A percentile compares a stretch with the other conserved stretches of the same genome.
These are phyloP conservation scores for Trichoderma asperelloides DNA, from an alignment of 495 filamentous ascomycete genomes.

Conservation along the genomic window DNA sequence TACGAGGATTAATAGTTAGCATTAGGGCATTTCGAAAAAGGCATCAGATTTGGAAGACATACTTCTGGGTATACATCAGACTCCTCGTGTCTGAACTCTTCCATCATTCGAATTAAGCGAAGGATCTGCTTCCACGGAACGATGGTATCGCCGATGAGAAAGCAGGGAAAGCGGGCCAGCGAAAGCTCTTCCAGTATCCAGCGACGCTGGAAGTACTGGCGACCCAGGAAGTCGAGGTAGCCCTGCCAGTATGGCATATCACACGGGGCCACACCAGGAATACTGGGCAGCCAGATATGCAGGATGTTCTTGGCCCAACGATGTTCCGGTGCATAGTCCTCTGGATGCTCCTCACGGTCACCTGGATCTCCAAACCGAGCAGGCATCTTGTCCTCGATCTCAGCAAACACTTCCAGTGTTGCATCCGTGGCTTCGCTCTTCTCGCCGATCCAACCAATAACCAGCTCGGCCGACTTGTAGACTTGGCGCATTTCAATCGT, in stretches of 20 bases:
- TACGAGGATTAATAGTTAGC: neutral
- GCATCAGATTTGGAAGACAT: neutral
- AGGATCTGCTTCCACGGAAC: slow-evolving; percentile 10
- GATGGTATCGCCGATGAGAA: slow-evolving; percentile 9
- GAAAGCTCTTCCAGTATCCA: slow-evolving; percentile 10
- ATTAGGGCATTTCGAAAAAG: neutral
- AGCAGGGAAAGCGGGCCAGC: neutral
- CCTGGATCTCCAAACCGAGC: slow-evolving; percentile 5
- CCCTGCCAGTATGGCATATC: slow-evolving; percentile 7
- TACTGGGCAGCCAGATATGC: neutral
- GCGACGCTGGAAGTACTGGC: slow-evolving; percentile 9
- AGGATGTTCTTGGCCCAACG: neutral
- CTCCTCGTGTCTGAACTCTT: slow-evolving; percentile 7
- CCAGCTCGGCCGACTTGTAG: slow-evolving; percentile 16
- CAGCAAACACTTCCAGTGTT: neutral
- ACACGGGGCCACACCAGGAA: neutral
- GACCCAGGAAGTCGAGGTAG: neutral
- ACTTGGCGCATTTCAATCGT: slow-evolving; percentile 18
- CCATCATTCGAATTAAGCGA: slow-evolving; percentile 9
- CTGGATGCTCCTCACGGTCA: slow-evolving; percentile 7
- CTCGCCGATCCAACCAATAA: slow-evolving; percentile 16
- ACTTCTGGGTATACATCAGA: neutral
- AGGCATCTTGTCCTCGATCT: slow-evolving; percentile 9
- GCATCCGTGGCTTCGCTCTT: slow-evolving; percentile 6
- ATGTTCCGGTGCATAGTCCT: slow-evolving; percentile 4